Evolutionary conservation across 257 asterid species (phyloP), one percentile per base, ranked within the genome.

Genomic region (Solanum piurae): DNA sequence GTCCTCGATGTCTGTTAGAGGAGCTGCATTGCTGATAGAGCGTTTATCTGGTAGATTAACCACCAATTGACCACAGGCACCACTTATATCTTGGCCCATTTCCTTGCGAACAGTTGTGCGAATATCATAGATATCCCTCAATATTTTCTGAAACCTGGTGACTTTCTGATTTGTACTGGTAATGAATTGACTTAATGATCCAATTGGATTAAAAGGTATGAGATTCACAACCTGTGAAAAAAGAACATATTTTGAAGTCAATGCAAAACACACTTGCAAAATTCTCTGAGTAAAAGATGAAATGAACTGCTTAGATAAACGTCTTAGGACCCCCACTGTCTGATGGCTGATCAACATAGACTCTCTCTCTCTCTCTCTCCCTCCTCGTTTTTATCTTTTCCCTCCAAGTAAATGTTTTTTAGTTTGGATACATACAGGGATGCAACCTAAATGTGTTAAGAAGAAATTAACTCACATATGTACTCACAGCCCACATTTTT

Each of bases 81-180:
- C 99, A 83, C 97, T 97, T 89, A 97, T 96, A 90, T 97, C 99
- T 92, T 94, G 99, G 69, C 99, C 99, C 99, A 97, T 97, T 91
- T 97, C 95, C 91, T 93, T 97, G 85, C 99, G 99, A 29, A 97
- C 90, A 36, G 98, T 96, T 71, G 99, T 96, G 42, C 98, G 94
- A 31, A 97, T 97, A 86, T 93, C 93, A 91, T 95, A 94, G 40
- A 90, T 85, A 82, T 95, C 95, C 91, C 99, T 92, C 12, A 97
- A 96, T 87, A 91, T 94, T 89, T 87, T 93, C 93, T 97, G 99
- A 91, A 97, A 97, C 85, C 86, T 88, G 44, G 37, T 66, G 42
- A 97, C 99, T 89, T 91, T 96, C 90, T 92, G 89, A 66, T 93
- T 95, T 18, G 77, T 88, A 87, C 98, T 97, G 52, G 96, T 91